Evolutionary conservation across 2,329 filamentous ascomycete species (phyloP), one percentile per base, ranked within the genome.

Genomic region (Chaetothyriales sp.): DNA sequence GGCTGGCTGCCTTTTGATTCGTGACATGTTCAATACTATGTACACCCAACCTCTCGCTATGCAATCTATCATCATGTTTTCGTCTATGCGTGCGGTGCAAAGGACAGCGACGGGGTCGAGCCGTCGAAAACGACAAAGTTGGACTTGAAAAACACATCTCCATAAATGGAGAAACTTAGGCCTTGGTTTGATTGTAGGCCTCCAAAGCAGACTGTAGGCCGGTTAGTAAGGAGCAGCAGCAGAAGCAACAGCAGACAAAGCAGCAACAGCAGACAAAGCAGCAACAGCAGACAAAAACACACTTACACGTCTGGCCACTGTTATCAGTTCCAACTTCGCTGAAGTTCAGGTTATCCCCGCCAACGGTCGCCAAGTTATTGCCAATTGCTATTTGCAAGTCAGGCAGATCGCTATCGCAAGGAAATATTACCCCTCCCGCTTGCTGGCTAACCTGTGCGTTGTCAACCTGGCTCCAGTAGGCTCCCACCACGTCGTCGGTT

Each of bases 71-170:
- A 40, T 5, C 15, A 40, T 5, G 8, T 33, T 13, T 15, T 15
- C 33, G 5, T 40, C 33, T 40, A 40, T 40, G 33, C 15, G 15
- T 40, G 33, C 33, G 33, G 33, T 15, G 33, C 33, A 40, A 40
- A 40, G 33, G 33, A 9, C 7, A 40, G 33, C 33, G 33, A 40
- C 10, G 33, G 33, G 33, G 10, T 13, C 5, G 33, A 40, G 4
- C 5, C 4, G 15, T 78, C 70, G 62, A 83, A 83, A 51, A 79
- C 77, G 46, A 79, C 77, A 60, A 81, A 78, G 58, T 78, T 71
- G 4, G 76, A 70, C 66, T 76, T 78, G 61, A 82, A 72, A 65
- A 82, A 75, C 22, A 75, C 71, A 59, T 82, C 80, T n/a, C 80
- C 80, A 51, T 74, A 75, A 48, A 83, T 77, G 37, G 73, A 71